phyloP scores from a whole-genome alignment of 1,139 yeast species.

The Kodamaea ohmeri region DNA sequence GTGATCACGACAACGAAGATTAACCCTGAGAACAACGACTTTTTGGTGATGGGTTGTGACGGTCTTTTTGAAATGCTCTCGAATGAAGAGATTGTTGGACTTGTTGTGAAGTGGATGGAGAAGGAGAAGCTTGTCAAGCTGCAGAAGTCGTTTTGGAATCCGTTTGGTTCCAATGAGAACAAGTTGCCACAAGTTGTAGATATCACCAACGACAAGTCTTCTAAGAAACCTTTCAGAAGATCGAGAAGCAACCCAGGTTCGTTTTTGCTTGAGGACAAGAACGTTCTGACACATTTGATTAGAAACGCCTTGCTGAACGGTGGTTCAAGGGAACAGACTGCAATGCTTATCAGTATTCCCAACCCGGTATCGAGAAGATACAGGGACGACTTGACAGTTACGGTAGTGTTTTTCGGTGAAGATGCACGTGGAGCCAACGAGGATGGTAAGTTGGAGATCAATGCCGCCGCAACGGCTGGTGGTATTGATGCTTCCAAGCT shows the following conservation, averaged over 20 bases:
- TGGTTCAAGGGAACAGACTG: constrained; percentile 80
- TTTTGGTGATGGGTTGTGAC: constrained; percentile 90
- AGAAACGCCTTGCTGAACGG: constrained; percentile 91
- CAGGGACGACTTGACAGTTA: constrained; percentile 93
- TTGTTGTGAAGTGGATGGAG: constrained; percentile 94
- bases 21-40: constrained; percentile 70
- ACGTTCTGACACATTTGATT: constrained; percentile 88
- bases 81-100: constrained; percentile 87
- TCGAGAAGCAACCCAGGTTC: constrained; percentile 24
- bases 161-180: constrained; percentile 45
- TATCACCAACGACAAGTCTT: constrained; percentile 52
- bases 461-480: constrained; percentile 58
- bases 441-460: constrained; percentile 51
- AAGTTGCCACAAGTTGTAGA: constrained; percentile 64
- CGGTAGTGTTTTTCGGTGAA: constrained; percentile 87
- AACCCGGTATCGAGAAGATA: constrained; percentile 87
- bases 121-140: constrained; percentile 63
- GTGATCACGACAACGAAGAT: constrained; percentile 82
- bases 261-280: constrained; percentile 70
- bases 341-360: constrained; percentile 90
- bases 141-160: constrained; percentile 49
- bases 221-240: constrained; percentile 46
- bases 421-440: constrained; percentile 42
- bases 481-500: constrained; percentile 49
- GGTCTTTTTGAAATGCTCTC: constrained; percentile 90